Percentiles rank a stretch among this genome's conserved stretches.
These are phyloP conservation scores for Lasiodiplodia citricola DNA, from an alignment of 2,329 filamentous ascomycete species.

Conservation along the genomic window DNA sequence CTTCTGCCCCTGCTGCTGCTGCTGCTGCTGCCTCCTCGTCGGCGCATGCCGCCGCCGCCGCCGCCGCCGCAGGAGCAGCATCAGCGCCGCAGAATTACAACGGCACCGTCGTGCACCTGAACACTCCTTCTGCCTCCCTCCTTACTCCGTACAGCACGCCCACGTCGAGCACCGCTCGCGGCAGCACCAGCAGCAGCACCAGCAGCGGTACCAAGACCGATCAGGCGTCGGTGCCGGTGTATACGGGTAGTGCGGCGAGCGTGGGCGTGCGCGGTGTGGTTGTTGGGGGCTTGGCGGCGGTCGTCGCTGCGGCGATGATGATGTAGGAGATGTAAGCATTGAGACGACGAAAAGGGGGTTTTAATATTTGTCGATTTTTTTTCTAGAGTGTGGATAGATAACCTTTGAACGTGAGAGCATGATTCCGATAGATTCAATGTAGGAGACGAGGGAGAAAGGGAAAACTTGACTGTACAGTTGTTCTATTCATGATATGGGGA, in stretches of 20 bases:
- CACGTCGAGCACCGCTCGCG: neutral
- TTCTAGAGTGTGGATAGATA: too few species aligned
- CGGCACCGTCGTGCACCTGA: neutral
- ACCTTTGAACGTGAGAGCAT: neutral
- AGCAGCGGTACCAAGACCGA: neutral
- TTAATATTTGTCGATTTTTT: neutral
- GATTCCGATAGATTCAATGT: neutral
- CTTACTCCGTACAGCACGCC: neutral
- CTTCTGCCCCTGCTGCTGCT: neutral
- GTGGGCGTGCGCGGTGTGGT: neutral
- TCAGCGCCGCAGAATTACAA: neutral
- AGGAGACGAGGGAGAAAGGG: neutral
- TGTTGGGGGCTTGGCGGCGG: neutral
- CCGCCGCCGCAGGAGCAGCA: too few species aligned
- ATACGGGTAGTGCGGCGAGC: neutral
- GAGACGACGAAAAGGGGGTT: too few species aligned
- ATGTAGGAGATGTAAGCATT: too few species aligned
- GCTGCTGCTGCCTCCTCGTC: too few species aligned
- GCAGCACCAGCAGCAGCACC: neutral
- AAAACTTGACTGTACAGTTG: neutral
- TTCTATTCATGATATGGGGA: neutral
- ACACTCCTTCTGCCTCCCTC: neutral
- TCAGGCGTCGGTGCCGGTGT: neutral
- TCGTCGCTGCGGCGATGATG: neutral
- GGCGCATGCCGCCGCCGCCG: neutral